These are phyloP conservation scores for Elaeagnus macrophylla DNA, from an alignment of 306 rosid species.

Conservation along the genomic window DNA sequence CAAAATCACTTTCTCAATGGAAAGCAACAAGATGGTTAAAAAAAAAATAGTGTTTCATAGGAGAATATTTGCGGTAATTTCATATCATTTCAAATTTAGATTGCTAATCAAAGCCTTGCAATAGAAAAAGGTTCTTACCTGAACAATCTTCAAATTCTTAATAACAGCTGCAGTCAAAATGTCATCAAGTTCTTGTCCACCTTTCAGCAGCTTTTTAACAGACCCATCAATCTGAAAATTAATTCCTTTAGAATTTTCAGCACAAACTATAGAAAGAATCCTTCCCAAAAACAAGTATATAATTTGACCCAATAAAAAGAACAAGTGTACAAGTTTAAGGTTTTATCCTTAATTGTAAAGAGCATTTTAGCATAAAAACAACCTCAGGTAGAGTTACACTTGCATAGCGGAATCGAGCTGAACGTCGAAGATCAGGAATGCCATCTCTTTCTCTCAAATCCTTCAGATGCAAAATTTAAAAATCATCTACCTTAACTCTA, in stretches of 20 bases:
- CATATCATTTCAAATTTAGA: constrained; percentile 2
- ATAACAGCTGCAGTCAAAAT: constrained; percentile 61
- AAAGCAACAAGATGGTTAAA: too few relatives aligned
- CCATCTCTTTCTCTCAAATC: constrained; percentile 72
- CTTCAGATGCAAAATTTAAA: constrained; percentile 33
- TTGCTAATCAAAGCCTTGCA: constrained; percentile 1
- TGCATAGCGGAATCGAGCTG: constrained; percentile 81
- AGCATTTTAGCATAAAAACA: constrained; percentile 20
- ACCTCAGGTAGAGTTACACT: constrained; percentile 73
- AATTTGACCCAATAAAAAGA: neutral
- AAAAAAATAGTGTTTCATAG: constrained; percentile 12
- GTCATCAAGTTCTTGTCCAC: constrained; percentile 67
- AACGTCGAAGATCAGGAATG: constrained; percentile 73
- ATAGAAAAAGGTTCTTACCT: constrained; percentile 43
- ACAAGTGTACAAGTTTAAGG: too few relatives aligned
- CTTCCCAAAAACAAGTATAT: constrained; percentile 10
- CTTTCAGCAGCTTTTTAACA: constrained; percentile 47
- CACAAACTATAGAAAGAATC: constrained; percentile 1
- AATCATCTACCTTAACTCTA: constrained; percentile 12
- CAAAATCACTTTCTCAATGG: constrained; percentile 31
- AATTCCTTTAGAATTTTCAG: constrained; percentile 4
- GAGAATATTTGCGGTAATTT: neutral
- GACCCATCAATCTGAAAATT: constrained; percentile 51
- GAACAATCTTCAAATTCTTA: constrained; percentile 70
- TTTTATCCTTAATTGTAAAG: constrained; percentile 4